These are phyloP conservation scores for Sherardia arvensis DNA, from an alignment of 257 asterid species.

Conservation along the genomic window DNA sequence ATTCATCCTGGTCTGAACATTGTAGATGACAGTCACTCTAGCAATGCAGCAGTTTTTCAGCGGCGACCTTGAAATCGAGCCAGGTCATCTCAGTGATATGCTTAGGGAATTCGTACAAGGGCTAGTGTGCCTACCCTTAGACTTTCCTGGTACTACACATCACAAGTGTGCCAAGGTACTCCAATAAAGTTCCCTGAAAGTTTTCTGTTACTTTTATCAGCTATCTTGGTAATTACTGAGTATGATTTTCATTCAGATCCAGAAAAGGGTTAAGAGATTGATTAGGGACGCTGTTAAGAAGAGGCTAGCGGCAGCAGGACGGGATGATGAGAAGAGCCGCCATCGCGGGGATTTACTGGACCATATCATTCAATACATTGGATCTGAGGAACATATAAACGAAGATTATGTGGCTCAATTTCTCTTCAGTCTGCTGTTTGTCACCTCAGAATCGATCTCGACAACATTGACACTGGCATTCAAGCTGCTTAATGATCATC, in stretches of 20 bases:
- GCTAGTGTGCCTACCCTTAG: slow-evolving; percentile 67
- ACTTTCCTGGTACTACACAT: slow-evolving; percentile 73
- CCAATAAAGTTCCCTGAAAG: too few species aligned
- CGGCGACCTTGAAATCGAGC: too few species aligned
- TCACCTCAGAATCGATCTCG: slow-evolving; percentile 62
- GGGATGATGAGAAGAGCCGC: slow-evolving; percentile 13
- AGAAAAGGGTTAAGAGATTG: slow-evolving; percentile 55
- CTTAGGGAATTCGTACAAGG: slow-evolving; percentile 62
- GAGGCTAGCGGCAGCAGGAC: slow-evolving; percentile 36
- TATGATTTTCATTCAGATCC: slow-evolving; percentile 31
- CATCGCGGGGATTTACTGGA: slow-evolving; percentile 48
- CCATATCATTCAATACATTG: slow-evolving; percentile 54
- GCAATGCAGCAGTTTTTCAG: too few species aligned
- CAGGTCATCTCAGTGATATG: slow-evolving; percentile 53
- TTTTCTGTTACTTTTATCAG: too few species aligned
- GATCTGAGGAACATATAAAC: slow-evolving; percentile 33
- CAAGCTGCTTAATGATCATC: slow-evolving; percentile 58
- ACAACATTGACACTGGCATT: slow-evolving; percentile 64
- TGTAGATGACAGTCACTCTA: too few species aligned
- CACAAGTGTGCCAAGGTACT: slow-evolving; percentile 67
- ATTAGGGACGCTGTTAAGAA: slow-evolving; percentile 45
- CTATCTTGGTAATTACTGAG: too few species aligned
- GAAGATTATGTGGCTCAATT: slow-evolving; percentile 66
- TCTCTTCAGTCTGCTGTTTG: slow-evolving; percentile 63
- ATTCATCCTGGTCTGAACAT: too few species aligned